phyloP scores from a whole-genome alignment of 129 eudicot genomes.

The Chrysanthemum makinoi region DNA sequence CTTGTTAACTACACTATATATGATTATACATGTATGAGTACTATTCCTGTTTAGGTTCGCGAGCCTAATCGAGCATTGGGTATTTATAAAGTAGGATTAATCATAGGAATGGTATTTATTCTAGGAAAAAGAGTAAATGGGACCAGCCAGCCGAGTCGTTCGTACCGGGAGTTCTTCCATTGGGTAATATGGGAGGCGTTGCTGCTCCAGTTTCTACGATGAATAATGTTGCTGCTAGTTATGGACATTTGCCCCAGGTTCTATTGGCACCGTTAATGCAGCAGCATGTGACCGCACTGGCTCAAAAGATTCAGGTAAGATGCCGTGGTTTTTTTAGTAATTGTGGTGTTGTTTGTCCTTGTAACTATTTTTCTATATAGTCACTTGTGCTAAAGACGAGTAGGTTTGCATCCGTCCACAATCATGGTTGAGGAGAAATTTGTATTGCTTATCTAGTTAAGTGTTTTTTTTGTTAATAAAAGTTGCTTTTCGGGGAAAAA shows the following conservation, averaged over 20 bases:
- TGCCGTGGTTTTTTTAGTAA: background rate
- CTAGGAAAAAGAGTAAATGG: slow-evolving; percentile 88
- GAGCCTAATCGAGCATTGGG: no score
- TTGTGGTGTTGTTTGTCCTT: no score
- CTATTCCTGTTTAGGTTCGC: no score
- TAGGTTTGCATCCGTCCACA: no score
- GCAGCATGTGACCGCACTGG: slow-evolving; percentile 61
- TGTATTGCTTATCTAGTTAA: no score
- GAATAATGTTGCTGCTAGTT: slow-evolving; percentile 34
- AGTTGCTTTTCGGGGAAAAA: no score
- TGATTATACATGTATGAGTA: no score
- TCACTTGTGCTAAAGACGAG: background rate
- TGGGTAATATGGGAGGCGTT: slow-evolving; percentile 51
- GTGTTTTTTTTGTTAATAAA: no score
- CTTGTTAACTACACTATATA: no score
- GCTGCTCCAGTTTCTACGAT: slow-evolving; percentile 36
- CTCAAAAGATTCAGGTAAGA: slow-evolving; percentile 71
- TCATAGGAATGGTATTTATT: slow-evolving; percentile 6
- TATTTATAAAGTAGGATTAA: background rate
- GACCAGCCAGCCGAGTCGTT: slow-evolving; percentile 96
- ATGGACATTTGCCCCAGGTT: slow-evolving; percentile 39
- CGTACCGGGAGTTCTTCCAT: slow-evolving; percentile 57
- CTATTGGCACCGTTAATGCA: slow-evolving; percentile 43
- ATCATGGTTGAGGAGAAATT: no score
- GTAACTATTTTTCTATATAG: background rate